Percentiles rank a stretch among this genome's conserved stretches.
These are phyloP conservation scores for Chaetomiaceae sp. DNA, from an alignment of 2,329 filamentous ascomycete species.

Conservation along the genomic window DNA sequence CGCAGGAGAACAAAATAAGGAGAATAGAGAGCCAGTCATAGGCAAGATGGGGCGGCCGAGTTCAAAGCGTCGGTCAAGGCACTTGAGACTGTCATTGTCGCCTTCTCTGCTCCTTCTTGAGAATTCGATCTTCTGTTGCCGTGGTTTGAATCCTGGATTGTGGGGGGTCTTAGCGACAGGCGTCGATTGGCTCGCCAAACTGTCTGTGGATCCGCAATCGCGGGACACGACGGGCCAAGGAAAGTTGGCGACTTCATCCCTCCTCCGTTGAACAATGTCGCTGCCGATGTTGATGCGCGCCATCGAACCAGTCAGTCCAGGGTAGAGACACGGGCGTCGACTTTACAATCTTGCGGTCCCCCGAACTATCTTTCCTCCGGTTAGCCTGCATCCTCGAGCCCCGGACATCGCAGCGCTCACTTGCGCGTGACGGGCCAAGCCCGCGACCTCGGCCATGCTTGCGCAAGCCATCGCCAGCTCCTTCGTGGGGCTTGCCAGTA, in stretches of 20 bases:
- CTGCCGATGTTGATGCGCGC: constrained; percentile 5
- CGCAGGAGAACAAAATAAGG: too few species aligned
- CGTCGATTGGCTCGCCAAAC: constrained; percentile 3
- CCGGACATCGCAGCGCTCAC: not conserved
- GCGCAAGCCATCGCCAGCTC: constrained; percentile 33
- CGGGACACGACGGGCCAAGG: not conserved
- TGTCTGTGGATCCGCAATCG: not conserved
- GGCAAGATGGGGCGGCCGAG: too few species aligned
- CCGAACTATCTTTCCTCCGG: not conserved
- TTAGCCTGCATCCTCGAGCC: not conserved
- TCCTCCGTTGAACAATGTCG: not conserved
- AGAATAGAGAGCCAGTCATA: too few species aligned
- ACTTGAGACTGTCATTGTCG: too few species aligned
- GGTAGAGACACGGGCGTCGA: not conserved
- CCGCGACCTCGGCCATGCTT: constrained; percentile 32
- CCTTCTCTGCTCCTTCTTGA: too few species aligned
- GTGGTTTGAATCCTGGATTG: too few species aligned
- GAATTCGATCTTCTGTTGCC: too few species aligned
- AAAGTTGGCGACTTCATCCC: constrained; percentile 18
- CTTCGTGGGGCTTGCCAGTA: constrained; percentile 39
- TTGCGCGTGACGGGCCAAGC: constrained; percentile 13
- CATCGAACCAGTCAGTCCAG: not conserved
- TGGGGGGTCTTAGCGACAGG: not conserved
- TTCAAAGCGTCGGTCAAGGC: too few species aligned
- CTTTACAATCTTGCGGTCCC: not conserved